Evolutionary conservation across 805 yeast species (phyloP).

Genomic region (Phaffomyces thermotolerans): DNA sequence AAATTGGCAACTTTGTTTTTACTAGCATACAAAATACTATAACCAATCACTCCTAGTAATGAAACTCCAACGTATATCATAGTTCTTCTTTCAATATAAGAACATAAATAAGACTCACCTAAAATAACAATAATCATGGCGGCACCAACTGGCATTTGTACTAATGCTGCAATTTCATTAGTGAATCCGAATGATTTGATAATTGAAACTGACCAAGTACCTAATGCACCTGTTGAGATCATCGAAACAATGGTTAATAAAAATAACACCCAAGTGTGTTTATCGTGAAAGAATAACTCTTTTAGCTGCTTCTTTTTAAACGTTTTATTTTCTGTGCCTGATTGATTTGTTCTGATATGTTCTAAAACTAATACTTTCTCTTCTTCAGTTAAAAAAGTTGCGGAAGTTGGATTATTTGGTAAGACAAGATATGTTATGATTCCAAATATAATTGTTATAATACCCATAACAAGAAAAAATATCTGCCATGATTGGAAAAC

Average conservation of each 20-base stretch:
- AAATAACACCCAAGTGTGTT: slow-evolving; percentile 43
- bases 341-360: slow-evolving; percentile 36
- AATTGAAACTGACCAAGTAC: slow-evolving; percentile 29
- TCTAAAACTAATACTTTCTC: slow-evolving; percentile 37
- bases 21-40: slow-evolving; percentile 36
- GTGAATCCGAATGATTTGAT: slow-evolving; percentile 41
- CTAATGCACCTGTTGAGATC: slow-evolving; percentile 44
- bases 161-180: slow-evolving; percentile 34
- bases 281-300: slow-evolving; percentile 38
- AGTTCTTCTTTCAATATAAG: slow-evolving; percentile 30
- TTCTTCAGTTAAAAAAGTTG: slow-evolving; percentile 28
- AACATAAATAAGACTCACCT: slow-evolving; percentile 30
- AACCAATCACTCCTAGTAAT: slow-evolving; percentile 43
- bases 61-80: slow-evolving; percentile 32
- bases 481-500: slow-evolving; percentile 52
- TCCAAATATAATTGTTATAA: slow-evolving; percentile 46
- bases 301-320: slow-evolving; percentile 34
- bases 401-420: slow-evolving; percentile 43
- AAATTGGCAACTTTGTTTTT: slow-evolving; percentile 39
- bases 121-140: slow-evolving; percentile 37
- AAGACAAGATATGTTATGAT: slow-evolving; percentile 33
- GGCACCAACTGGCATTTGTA: slow-evolving; percentile 53
- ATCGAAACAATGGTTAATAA: slow-evolving; percentile 37
- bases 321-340: slow-evolving; percentile 40
- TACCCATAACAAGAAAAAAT: slow-evolving; percentile 49